Conservation (phyloP, 805 yeast genomes). For the Candida pini region DNA sequence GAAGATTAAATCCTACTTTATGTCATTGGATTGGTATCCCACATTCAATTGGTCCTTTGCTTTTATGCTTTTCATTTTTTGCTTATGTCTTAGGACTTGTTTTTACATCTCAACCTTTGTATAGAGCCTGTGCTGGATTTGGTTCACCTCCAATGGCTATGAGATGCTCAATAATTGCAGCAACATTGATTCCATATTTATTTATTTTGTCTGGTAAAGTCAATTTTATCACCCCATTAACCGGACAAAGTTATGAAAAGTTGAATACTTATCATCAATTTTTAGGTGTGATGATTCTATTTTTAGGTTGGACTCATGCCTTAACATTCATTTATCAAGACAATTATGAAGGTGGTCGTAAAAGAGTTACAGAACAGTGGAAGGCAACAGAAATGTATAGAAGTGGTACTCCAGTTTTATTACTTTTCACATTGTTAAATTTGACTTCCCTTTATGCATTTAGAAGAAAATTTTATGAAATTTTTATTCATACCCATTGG, state of each 20-base stretch:
- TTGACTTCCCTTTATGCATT: conserved; percentile 35
- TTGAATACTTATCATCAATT: conserved; percentile 47
- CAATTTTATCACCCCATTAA: conserved; percentile 41
- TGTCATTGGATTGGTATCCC: conserved; percentile 34
- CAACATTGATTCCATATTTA: conserved; percentile 46
- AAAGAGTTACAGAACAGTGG: conserved; percentile 23
- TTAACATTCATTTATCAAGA: conserved; percentile 45
- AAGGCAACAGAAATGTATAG: conserved; percentile 19
- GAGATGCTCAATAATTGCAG: conserved; percentile 45
- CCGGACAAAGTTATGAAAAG: conserved; percentile 53
- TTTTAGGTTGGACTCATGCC: conserved; percentile 44
- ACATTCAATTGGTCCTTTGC: conserved; percentile 31
- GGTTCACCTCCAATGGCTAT: conserved; percentile 55
- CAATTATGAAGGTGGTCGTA: conserved; percentile 36
- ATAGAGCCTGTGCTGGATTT: conserved; percentile 46
- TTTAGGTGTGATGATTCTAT: conserved; percentile 35
- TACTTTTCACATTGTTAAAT: conserved; percentile 39
- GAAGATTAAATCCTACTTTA: conserved; percentile 26
- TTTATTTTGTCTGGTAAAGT: conserved; percentile 47
- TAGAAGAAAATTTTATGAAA: conserved; percentile 39
- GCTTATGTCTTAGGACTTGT: conserved; percentile 30
- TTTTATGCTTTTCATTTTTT: conserved; percentile 27
- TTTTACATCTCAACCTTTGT: conserved; percentile 44
- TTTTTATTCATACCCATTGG: conserved; percentile 51
- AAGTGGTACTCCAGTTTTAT: conserved; percentile 46